Conservation (phyloP, 805 yeast genomes). For the Metschnikowia colocasiae region DNA sequence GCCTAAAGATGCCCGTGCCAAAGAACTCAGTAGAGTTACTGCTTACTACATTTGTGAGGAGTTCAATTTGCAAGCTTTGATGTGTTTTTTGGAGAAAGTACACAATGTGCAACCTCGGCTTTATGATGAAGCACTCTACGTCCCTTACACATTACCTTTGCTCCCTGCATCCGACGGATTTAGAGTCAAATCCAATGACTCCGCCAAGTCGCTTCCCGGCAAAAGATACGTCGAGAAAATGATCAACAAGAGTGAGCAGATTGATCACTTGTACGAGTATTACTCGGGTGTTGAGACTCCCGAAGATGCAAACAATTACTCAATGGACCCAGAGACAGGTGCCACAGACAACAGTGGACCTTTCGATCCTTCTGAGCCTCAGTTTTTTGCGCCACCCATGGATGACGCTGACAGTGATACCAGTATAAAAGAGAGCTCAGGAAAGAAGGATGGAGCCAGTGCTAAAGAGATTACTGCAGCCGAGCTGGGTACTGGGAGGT, state of each 20-base stretch:
- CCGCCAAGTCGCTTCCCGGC: constrained; percentile 41
- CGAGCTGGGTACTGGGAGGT: background rate
- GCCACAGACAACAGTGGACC: constrained; percentile 45
- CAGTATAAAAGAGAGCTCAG: constrained; percentile 15
- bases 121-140: constrained; percentile 91
- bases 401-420: constrained; percentile 18
- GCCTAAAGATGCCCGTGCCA: constrained; percentile 57
- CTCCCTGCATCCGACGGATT: constrained; percentile 80
- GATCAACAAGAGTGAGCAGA: constrained; percentile 76
- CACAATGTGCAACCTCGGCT: constrained; percentile 84
- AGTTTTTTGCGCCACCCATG: constrained; percentile 59
- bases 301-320: constrained; percentile 49
- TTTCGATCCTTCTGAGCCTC: constrained; percentile 94
- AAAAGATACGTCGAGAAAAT: constrained; percentile 65
- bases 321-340: constrained; percentile 44
- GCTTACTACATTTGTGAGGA: constrained; percentile 90
- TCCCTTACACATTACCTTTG: constrained; percentile 82
- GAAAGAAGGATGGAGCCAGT: background rate
- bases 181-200: constrained; percentile 66
- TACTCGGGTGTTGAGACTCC: constrained; percentile 74
- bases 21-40: constrained; percentile 76
- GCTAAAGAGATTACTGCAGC: constrained; percentile 6
- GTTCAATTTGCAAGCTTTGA: constrained; percentile 59
- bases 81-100: constrained; percentile 58
- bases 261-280: constrained; percentile 90